Percentiles rank a stretch among this genome's conserved stretches.
Evolutionary conservation across 1,284 basidiomycete species (phyloP).

Genomic region (Tremellales sp.): DNA sequence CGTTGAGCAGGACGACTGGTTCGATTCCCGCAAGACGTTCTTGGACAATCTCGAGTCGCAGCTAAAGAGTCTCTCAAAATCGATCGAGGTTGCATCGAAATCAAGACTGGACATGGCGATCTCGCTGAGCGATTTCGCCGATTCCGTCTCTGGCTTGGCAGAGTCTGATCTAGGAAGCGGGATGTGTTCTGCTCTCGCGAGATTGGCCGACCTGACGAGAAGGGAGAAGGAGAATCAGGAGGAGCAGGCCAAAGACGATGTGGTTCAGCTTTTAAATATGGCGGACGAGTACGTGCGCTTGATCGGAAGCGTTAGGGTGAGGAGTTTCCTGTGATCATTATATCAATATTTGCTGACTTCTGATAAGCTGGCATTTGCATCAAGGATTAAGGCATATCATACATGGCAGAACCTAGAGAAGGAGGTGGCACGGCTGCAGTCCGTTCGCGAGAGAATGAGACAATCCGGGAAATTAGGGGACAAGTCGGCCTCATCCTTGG

Average conservation of each 20-base stretch:
- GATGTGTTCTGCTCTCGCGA: slow-evolving; percentile 62
- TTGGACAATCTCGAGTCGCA: slow-evolving; percentile 88
- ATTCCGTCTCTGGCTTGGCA: slow-evolving; percentile 62
- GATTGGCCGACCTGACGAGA: slow-evolving; percentile 67
- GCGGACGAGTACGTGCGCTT: slow-evolving; percentile 90
- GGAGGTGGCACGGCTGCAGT: slow-evolving; percentile 67
- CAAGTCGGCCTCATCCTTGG: slow-evolving; percentile 51
- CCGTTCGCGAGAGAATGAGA: slow-evolving; percentile 74
- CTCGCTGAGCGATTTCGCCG: slow-evolving; percentile 67
- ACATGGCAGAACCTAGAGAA: slow-evolving; percentile 74
- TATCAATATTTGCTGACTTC: too few species aligned
- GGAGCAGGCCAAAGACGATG: slow-evolving; percentile 71
- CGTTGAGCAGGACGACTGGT: slow-evolving; percentile 96
- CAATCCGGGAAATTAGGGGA: slow-evolving; percentile 60
- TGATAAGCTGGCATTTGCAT: slow-evolving; percentile 78
- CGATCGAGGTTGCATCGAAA: slow-evolving; percentile 75
- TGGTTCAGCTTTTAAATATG: slow-evolving; percentile 66
- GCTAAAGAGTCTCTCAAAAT: slow-evolving; percentile 76
- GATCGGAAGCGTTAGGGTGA: slow-evolving; percentile 84
- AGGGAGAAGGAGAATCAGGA: slow-evolving; percentile 67
- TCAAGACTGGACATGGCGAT: slow-evolving; percentile 69
- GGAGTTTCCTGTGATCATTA: slow-evolving; percentile 47
- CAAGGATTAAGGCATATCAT: slow-evolving; percentile 77
- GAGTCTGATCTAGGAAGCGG: slow-evolving; percentile 70
- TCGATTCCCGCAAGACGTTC: slow-evolving; percentile 79